These are phyloP conservation scores for Gymnopus androsaceus DNA, from an alignment of 1,284 basidiomycete species.

Conservation along the genomic window DNA sequence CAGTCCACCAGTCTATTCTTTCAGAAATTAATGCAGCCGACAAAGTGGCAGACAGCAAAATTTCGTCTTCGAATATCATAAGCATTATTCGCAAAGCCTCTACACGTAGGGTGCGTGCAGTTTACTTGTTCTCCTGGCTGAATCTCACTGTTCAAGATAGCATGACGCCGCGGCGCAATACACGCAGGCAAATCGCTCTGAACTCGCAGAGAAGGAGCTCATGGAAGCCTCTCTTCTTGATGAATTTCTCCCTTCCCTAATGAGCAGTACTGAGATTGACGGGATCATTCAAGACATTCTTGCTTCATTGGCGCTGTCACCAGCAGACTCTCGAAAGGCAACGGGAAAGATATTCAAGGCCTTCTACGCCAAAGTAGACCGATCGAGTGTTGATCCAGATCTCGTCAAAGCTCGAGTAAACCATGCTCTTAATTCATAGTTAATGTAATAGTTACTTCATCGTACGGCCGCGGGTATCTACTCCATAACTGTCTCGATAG, in stretches of 20 bases:
- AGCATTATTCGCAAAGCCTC: slow-evolving; percentile 61
- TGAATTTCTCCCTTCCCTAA: slow-evolving; percentile 58
- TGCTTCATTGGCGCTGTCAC: slow-evolving; percentile 1
- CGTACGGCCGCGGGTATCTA: too few species aligned
- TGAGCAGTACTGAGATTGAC: slow-evolving; percentile 59
- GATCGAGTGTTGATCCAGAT: slow-evolving; percentile 54
- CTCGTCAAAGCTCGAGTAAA: slow-evolving; percentile 56
- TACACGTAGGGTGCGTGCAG: slow-evolving; percentile 49
- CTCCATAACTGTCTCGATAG: too few species aligned
- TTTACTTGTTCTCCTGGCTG: background rate
- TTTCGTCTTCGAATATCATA: slow-evolving; percentile 46
- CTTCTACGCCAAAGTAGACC: slow-evolving; percentile 65
- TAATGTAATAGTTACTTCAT: background rate
- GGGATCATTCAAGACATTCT: slow-evolving; percentile 45
- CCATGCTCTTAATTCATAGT: slow-evolving; percentile 27
- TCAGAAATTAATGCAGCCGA: slow-evolving; percentile 70
- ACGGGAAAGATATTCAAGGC: slow-evolving; percentile 57
- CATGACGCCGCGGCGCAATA: slow-evolving; percentile 61
- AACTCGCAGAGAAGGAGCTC: slow-evolving; percentile 66
- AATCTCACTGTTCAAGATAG: slow-evolving; percentile 34
- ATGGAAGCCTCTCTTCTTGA: slow-evolving; percentile 57
- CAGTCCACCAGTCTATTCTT: slow-evolving; percentile 56
- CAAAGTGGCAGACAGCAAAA: slow-evolving; percentile 49
- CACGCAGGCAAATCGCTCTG: slow-evolving; percentile 53
- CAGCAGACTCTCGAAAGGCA: slow-evolving; percentile 33